Evolutionary conservation across 257 asterid genomes (phyloP), one percentile per base, ranked within the genome.

Genomic region (Coffea eugenioides): DNA sequence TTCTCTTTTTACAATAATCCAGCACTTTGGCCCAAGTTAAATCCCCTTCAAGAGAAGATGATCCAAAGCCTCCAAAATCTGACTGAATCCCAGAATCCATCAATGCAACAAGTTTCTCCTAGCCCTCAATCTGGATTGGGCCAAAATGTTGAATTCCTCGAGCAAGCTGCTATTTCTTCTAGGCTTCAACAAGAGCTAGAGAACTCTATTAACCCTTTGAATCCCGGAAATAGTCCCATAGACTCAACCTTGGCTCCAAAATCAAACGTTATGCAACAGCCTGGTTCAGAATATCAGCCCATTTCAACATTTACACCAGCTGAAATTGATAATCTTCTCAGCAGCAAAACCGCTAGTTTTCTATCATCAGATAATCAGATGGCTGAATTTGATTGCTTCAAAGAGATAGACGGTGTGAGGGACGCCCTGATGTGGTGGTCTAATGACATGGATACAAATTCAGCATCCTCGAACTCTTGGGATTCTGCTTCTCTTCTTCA

Each of bases 391-490:
- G 94, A 89, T 83, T 88, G 89, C 71, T 82, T 88, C 45, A 86
- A 82, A 69, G 93, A 87, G 43, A 83, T 87, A 64, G 89, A 87
- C 34, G 87, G 80, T 1, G 72, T 86, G 0, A 87, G 80, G 81
- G 88, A 84, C 39, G 81, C 77, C 62, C 25, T 86, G 48, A 85
- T 82, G 34, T 94, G 97, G 97, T 91, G 93, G 97, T 52, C 86
- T 54, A 86, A 84, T 69, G 95, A 90, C n/a, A 83, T 91, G n/a
- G 96, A 91, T 18, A 77, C 91, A 27, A 87, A 81, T 79, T 87
- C 93, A 5, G 75, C 87, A 1, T 85, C 97, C 0, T 87, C 91
- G 12, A 86, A 54, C 69, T 82, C 92, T 46, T 91, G 97, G 98
- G 93, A 84, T 41, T 89, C 96, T 3, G 71, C 83, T 59, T 77